Conservation (phyloP, 192 early-diverging fungal species). For the Linnemannia zychae region DNA sequence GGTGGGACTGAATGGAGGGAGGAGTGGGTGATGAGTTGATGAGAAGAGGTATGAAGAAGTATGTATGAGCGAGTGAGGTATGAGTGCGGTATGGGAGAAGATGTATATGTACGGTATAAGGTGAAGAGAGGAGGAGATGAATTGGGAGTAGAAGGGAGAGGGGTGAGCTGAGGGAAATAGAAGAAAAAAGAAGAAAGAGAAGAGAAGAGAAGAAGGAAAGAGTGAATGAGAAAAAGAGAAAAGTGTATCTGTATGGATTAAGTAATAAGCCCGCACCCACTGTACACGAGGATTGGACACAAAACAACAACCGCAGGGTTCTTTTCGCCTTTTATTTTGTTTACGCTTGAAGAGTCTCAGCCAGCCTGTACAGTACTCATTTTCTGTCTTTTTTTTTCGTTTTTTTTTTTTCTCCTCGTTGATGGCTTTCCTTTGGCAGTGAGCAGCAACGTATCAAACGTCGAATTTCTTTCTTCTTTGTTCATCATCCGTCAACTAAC, state of each 20-base stretch:
- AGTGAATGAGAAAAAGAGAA: neutral
- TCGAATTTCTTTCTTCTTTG: neutral
- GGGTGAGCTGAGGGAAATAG: constrained; percentile 4
- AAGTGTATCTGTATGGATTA: constrained; percentile 5
- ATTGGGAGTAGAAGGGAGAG: neutral
- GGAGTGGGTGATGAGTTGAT: constrained; percentile 1
- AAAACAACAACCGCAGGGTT: constrained; percentile 6
- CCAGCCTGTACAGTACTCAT: neutral
- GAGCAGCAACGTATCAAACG: neutral
- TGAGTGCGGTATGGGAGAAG: neutral
- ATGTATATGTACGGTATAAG: neutral
- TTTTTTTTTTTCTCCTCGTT: neutral
- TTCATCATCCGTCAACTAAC: neutral
- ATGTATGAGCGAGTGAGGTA: neutral
- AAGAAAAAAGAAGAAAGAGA: neutral
- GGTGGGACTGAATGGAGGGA: neutral
- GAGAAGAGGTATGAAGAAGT: neutral
- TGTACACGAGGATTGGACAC: neutral
- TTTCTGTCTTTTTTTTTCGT: neutral
- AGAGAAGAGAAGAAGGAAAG: neutral
- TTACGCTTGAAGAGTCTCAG: neutral
- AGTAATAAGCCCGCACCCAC: neutral
- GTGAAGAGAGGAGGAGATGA: neutral
- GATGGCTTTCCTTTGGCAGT: neutral
- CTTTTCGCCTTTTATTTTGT: neutral